Evolutionary conservation across 2,329 filamentous ascomycete genomes (phyloP).

Genomic region (Penicillium sp.): DNA sequence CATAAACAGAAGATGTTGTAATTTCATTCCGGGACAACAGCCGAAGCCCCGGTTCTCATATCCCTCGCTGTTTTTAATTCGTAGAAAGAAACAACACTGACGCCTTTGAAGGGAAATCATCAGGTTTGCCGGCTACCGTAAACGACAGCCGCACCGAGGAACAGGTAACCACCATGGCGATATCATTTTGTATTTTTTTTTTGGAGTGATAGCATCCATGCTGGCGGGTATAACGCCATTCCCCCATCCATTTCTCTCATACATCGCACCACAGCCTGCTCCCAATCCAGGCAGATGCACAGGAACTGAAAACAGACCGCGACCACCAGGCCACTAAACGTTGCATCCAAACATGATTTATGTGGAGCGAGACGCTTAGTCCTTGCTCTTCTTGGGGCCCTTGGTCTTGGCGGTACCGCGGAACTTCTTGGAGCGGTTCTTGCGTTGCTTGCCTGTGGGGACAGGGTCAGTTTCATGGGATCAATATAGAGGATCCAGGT

Average conservation of each 20-base stretch:
- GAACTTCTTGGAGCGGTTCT: conserved; percentile 99
- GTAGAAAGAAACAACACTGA: conserved; percentile 27
- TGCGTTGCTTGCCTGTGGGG: conserved; percentile 94
- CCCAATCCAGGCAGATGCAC: conserved; percentile 8
- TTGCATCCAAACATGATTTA: conserved; percentile 26
- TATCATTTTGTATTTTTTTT: neutral
- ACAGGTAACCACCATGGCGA: conserved; percentile 3
- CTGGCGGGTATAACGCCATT: conserved; percentile 4
- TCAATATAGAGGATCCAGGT: neutral
- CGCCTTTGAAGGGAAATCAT: conserved; percentile 26
- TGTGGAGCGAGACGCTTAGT: conserved; percentile 59
- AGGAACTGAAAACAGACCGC: conserved; percentile 19
- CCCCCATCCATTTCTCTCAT: conserved; percentile 8
- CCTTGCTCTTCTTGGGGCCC: conserved; percentile 90
- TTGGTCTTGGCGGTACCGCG: conserved; percentile 98
- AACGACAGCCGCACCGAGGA: conserved; percentile 4
- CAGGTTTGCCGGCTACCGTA: conserved; percentile 10
- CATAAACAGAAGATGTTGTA: conserved; percentile 28
- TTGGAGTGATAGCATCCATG: conserved; percentile 6
- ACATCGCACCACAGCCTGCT: conserved; percentile 12
- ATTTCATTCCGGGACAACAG: conserved; percentile 30
- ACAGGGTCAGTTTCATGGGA: conserved; percentile 13
- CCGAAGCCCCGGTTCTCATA: conserved; percentile 31
- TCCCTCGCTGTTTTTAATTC: conserved; percentile 25
- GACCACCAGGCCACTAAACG: conserved; percentile 33